Evolutionary conservation across 148 eudicot genomes (phyloP).

Genomic region (Chenopodium formosanum): DNA sequence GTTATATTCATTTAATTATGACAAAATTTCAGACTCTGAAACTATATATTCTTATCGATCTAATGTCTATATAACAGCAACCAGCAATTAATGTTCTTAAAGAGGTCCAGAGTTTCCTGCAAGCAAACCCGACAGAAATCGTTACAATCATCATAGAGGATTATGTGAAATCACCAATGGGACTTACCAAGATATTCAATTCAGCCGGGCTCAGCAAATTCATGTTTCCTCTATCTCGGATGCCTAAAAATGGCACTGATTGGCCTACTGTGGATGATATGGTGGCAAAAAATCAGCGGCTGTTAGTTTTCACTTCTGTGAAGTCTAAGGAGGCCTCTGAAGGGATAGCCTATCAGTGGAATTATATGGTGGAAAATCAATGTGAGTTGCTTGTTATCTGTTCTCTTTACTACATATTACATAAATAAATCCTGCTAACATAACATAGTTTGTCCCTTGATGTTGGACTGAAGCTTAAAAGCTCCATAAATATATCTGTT

Average conservation of each 20-base stretch:
- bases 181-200: constrained; percentile 66
- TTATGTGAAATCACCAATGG: constrained; percentile 66
- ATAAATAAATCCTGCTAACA: neutral
- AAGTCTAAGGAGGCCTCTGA: constrained; percentile 76
- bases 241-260: constrained; percentile 75
- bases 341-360: constrained; percentile 88
- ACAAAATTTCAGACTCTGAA: neutral
- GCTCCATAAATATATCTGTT: neutral
- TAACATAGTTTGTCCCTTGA: neutral
- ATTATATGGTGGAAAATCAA: constrained; percentile 73
- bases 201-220: constrained; percentile 68
- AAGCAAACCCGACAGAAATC: constrained; percentile 69
- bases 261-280: constrained; percentile 94
- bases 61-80: constrained; percentile 45
- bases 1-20: neutral
- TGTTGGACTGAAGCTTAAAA: neutral
- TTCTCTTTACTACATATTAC: neutral
- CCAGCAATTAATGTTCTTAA: constrained; percentile 77
- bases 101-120: constrained; percentile 66
- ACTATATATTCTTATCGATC: neutral
- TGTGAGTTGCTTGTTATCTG: constrained; percentile 46
- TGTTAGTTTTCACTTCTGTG: constrained; percentile 76
- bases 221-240: constrained; percentile 68
- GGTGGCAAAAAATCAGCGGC: constrained; percentile 64
- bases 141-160: constrained; percentile 87